Base-by-base conservation (phyloP, 495 filamentous ascomycete species). In the Aspergillus asperescens region DNA sequence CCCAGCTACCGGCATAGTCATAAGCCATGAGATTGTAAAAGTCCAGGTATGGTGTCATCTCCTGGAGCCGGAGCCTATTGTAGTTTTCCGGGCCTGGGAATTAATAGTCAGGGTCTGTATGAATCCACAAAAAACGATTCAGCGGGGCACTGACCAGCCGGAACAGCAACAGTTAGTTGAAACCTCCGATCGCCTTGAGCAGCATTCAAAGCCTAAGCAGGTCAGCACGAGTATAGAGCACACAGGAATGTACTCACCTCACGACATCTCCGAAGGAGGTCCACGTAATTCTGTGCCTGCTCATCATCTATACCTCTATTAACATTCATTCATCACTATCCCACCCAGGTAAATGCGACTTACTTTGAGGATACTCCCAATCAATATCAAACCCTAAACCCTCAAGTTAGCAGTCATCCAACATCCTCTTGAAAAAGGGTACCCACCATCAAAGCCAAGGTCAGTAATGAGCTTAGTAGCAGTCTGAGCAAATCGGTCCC, bases 21-120 rank as follows among this genome's bases (percentile, higher is more conserved):
- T 91, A 91, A 3, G 85, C 84, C 87, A 93, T 91, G n/a, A 80
- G 68, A 48, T 74, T 74, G 80, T 88, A 94, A 57, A 89, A 86
- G 68, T 96, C 91, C 18, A 96, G 71, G 48, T 83, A 82, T 19
- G 67, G 70, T 45, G 88, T 84, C 85, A 96, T 94, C 23, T 75
- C 73, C 3, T 60, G 51, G 9, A 95, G 68, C 22, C 81, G 75
- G 48, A 95, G 68, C 51, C 82, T 81, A 19, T 75, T 65, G 64
- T 89, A 93, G 63, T 95, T 86, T 15, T 69, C 62, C 1, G 85
- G 67, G 2, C 71, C 71, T 61, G n/a, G 7, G 40, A 27, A 43
- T n/a, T 7, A 23, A 48, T 20, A 45, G 23, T 42, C 39, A 42
- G 39, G 4, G 18, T 25, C 13, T 16, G 27, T 18, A 43, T 28